Conservation (phyloP, 208 protist genomes). For the Strigomonas galati region DNA sequence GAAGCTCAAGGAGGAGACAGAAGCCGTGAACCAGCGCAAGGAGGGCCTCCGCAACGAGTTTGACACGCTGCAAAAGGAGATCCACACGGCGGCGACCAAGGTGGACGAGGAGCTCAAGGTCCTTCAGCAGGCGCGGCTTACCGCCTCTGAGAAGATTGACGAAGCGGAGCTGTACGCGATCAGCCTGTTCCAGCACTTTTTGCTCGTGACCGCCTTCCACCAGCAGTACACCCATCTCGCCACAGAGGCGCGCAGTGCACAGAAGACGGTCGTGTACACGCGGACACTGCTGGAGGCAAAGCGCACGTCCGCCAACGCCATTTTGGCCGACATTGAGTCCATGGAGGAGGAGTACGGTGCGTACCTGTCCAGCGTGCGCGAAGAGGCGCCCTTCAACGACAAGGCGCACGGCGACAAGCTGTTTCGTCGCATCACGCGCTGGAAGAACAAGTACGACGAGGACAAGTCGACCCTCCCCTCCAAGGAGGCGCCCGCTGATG, state of each 20-base stretch:
- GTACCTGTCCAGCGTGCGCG: slow-evolving; percentile 28
- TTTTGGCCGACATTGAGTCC: slow-evolving; percentile 26
- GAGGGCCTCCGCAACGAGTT: slow-evolving; percentile 71
- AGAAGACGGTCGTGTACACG: slow-evolving; percentile 25
- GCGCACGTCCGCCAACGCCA: slow-evolving; percentile 24
- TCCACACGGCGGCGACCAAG: slow-evolving; percentile 22
- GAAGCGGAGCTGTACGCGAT: slow-evolving; percentile 72
- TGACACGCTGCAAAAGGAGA: slow-evolving; percentile 51
- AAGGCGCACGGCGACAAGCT: slow-evolving; percentile 54
- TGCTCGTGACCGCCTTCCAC: slow-evolving; percentile 31
- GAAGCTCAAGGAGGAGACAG: slow-evolving; percentile 66
- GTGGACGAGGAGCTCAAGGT: slow-evolving; percentile 51
- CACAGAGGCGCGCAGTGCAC: slow-evolving; percentile 21
- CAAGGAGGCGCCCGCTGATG: slow-evolving; percentile 25
- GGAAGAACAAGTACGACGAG: slow-evolving; percentile 62
- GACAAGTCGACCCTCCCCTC: slow-evolving; percentile 32
- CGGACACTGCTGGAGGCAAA: slow-evolving; percentile 30
- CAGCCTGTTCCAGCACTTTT: slow-evolving; percentile 55
- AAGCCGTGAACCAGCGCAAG: slow-evolving; percentile 50
- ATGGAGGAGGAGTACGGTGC: slow-evolving; percentile 35
- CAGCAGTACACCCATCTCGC: slow-evolving; percentile 24
- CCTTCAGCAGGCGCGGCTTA: slow-evolving; percentile 42
- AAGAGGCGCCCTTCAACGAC: slow-evolving; percentile 59
- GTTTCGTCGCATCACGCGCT: slow-evolving; percentile 65
- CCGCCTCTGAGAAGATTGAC: slow-evolving; percentile 39